A percentile compares a stretch with the other conserved stretches of the same genome.
phyloP scores from a whole-genome alignment of 805 yeast genomes.

The Kluyveromyces nonfermentans region DNA sequence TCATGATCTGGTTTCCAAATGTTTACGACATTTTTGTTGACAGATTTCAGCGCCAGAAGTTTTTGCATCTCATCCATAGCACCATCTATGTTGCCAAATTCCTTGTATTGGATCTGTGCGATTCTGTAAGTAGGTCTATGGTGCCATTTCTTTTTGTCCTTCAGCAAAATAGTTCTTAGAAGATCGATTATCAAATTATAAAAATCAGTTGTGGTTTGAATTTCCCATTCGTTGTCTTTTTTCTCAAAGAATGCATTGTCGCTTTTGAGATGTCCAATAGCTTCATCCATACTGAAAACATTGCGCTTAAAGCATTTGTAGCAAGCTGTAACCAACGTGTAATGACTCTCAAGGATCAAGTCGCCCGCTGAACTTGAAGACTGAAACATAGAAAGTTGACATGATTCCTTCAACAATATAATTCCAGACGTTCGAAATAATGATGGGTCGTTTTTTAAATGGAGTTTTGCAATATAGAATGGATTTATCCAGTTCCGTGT shows the following conservation, averaged over 20 bases:
- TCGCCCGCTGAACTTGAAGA: slow-evolving; percentile 35
- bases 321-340: slow-evolving; percentile 45
- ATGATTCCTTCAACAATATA: slow-evolving; percentile 36
- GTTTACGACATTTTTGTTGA: slow-evolving; percentile 61
- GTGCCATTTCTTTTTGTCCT: slow-evolving; percentile 86
- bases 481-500: slow-evolving; percentile 51
- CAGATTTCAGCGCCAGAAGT: slow-evolving; percentile 56
- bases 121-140: slow-evolving; percentile 72
- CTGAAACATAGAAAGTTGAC: slow-evolving; percentile 31
- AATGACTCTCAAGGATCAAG: slow-evolving; percentile 69
- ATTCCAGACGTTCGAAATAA: slow-evolving; percentile 26
- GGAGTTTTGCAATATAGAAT: slow-evolving; percentile 50
- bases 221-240: slow-evolving; percentile 17
- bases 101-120: slow-evolving; percentile 52
- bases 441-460: slow-evolving; percentile 37
- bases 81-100: slow-evolving; percentile 38
- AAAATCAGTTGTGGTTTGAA: slow-evolving; percentile 24
- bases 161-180: slow-evolving; percentile 37
- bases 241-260: slow-evolving; percentile 28
- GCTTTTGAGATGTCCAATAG: slow-evolving; percentile 30
- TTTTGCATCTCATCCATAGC: slow-evolving; percentile 59
- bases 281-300: slow-evolving; percentile 30
- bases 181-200: slow-evolving; percentile 35
- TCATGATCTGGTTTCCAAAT: slow-evolving; percentile 94
- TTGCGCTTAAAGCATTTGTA: slow-evolving; percentile 45